Evolutionary conservation across 305 asterid species (phyloP).

Genomic region (Salvia sclarea): DNA sequence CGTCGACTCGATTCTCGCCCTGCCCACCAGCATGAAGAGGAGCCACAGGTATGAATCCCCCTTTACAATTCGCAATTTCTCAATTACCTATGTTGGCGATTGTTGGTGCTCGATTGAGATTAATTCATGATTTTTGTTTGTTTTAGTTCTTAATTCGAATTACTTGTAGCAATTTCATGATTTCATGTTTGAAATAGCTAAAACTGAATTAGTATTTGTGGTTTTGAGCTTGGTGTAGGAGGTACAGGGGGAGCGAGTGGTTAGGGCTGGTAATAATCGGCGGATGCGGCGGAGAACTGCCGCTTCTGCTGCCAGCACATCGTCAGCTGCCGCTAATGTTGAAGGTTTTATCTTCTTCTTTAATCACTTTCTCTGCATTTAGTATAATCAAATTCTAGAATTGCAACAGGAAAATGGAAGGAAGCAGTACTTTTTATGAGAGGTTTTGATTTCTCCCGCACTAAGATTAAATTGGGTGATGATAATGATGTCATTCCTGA

Average conservation of each 20-base stretch:
- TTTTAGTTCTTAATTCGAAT: conserved; percentile 5
- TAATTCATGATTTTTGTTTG: neutral
- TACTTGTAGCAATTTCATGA: neutral
- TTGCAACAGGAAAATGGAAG: neutral
- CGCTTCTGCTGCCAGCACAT: conserved; percentile 78
- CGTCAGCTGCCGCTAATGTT: conserved; percentile 59
- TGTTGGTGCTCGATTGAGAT: neutral
- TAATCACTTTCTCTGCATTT: conserved; percentile 12
- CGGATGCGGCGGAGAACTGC: conserved; percentile 93
- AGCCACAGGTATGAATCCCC: conserved; percentile 59
- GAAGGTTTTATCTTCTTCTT: conserved; percentile 55
- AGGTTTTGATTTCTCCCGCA: neutral
- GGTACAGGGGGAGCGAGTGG: conserved; percentile 63
- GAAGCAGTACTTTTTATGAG: neutral
- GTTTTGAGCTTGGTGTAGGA: conserved; percentile 37
- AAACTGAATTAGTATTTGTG: neutral
- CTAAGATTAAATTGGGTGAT: neutral
- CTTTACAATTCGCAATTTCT: neutral
- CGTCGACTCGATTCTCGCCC: conserved; percentile 61
- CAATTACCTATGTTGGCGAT: conserved; percentile 3
- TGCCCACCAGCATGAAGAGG: conserved; percentile 60
- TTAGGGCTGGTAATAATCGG: conserved; percentile 60
- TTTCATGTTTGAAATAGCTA: neutral
- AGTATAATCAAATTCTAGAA: neutral
- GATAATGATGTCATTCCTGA: neutral